Evolutionary conservation across 345 rosid genomes (phyloP), one percentile per base, ranked within the genome.

Genomic region (Aurinia saxatilis): DNA sequence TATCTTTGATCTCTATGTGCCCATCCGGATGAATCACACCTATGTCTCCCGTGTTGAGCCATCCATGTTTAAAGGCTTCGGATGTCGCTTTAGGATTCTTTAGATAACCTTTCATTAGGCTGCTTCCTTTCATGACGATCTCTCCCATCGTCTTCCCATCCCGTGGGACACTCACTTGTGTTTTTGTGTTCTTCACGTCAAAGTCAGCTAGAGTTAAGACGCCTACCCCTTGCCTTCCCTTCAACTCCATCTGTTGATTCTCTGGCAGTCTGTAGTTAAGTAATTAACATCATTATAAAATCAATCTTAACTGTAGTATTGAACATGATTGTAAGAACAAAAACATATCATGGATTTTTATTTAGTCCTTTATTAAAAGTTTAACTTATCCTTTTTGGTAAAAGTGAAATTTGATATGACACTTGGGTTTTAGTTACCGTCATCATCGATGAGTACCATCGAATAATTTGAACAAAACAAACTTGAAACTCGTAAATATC

Each of bases 141-240:
- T 89, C 95, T 23, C 96, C 96, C 0, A 67, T 42, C 1, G 86
- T 77, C 37, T 33, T 68, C n/a, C 91, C 95, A 8, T 86, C 86
- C 7, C 7, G 46, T 2, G 83, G 81, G 7, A 81, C 80, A 21
- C 86, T 81, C 47, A 34, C 59, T 78, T 76, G 72, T 3, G 82
- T 80, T 9, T 57, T 54, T 2, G 80, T 77, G 47, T 84, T 79
- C 68, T 79, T 84, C 30, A 89, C 89, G 47, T 82, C 87, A 4
- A 75, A 65, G 8, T 60, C 78, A 34, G 62, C 80, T 62, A 79
- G 12, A 8, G 75, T 50, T 19, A 81, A 36, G 47, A 58, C 74
- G 2, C 60, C 67, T 6, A 79, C 41, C 4, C 80, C 82, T 66
- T 73, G 72, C 3, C 58, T 46, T 10, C 52, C 50, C 40, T 62